Evolutionary conservation across 176 grass and related monocot genomes (phyloP).

Genomic region (Avena sativa): DNA sequence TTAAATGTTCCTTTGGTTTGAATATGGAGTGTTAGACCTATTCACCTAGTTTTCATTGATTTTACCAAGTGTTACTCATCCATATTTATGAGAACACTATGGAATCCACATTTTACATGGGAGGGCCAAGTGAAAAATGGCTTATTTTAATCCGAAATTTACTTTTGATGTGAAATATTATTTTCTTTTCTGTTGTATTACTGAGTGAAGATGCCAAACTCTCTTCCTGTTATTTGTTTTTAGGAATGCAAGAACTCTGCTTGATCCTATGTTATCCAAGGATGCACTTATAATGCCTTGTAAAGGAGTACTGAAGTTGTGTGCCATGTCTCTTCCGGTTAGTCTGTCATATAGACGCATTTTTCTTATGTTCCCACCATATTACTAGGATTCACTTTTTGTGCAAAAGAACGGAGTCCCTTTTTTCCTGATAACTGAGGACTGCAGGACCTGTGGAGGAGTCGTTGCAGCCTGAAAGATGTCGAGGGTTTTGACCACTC

Average conservation of each 20-base stretch:
- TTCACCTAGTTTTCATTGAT: conserved; percentile 1
- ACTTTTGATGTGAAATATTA: not conserved
- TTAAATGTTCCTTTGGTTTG: not conserved
- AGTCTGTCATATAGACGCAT: conserved; percentile 42
- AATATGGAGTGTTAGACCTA: not conserved
- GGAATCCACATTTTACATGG: not conserved
- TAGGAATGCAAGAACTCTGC: conserved; percentile 88
- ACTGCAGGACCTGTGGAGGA: conserved; percentile 85
- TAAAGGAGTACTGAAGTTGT: conserved; percentile 87
- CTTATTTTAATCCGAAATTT: not conserved
- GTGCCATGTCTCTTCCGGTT: conserved; percentile 92
- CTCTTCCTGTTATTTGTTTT: conserved; percentile 13
- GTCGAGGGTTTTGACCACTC: conserved; percentile 88
- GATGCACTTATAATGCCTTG: conserved; percentile 75
- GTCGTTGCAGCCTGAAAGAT: conserved; percentile 61
- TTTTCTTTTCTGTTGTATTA: not conserved
- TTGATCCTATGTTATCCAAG: conserved; percentile 63
- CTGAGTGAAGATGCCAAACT: not conserved
- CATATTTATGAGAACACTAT: conserved; percentile 26
- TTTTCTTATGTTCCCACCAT: not conserved
- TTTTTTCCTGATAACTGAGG: not conserved
- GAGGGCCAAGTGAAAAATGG: not conserved
- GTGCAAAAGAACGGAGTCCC: not conserved
- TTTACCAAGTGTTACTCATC: not conserved
- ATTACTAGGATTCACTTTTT: not conserved